Base-by-base conservation (phyloP, 192 early-diverging fungal species). In the Cetraspora pellucida region DNA sequence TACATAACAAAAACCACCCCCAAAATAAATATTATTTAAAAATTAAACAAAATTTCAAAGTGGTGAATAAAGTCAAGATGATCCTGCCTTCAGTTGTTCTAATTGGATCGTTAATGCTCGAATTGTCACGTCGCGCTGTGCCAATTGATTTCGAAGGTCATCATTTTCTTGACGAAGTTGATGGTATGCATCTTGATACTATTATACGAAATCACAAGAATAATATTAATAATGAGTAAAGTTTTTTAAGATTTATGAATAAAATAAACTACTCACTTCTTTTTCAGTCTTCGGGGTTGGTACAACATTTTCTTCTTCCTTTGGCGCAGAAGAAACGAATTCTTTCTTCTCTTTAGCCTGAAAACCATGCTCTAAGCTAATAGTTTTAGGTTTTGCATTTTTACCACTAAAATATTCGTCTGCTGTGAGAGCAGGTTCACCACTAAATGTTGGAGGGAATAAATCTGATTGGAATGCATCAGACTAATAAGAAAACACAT, bases 381-480 rank as follows among this genome's bases (percentile, higher is more conserved):
- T 93, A 10, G 91, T 81, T 84, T 93, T 93, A 2, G 98, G 97
- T 19, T 90, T 87, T 6, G 91, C 89, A 55, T 86, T 87, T 81
- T 97, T 91, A 17, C 97, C 98, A 10, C 79, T 85, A 83, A 98
- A 97, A 84, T 90, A 99, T 79, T 97, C 94, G 69, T 95, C 93
- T 6, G 93, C 92, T n/a, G 94, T 91, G 60, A 99, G 79, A 0
- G 96, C 86, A 10, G 98, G 87, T 54, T 92, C 88, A 55, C 93
- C 93, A 27, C 94, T 89, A 54, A 88, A 78, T 11, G 92, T 90
- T 30, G 93, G 93, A 50, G 98, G 97, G 86, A 93, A 99, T 61
- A 99, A 86, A 77, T 99, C 98, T 23, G 90, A 79, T 86, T 98
- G 97, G 91, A 99, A 99, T 25, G 92, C 87, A 84, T 99, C 98